Base-by-base conservation (phyloP, 176 grass and related monocot genomes). In the Ampelocalamus luodianensis region DNA sequence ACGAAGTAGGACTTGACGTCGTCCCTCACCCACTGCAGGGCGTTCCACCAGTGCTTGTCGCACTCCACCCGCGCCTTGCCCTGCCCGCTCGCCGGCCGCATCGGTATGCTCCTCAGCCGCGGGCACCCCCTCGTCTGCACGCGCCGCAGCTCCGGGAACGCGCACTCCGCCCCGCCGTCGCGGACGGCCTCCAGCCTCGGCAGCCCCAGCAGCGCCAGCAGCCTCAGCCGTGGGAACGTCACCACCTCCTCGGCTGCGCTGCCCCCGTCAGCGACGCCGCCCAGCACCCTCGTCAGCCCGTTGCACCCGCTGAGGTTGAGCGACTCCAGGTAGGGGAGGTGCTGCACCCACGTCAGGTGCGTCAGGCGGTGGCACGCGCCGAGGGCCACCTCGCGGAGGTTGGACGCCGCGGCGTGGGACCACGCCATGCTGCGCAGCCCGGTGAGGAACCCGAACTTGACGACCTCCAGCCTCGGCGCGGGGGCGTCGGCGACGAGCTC, bases 281-380 rank as follows among this genome's bases (percentile, higher is more conserved):
- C 80, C 60, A 90, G 36, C 40, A 90, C 11, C 60, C 8, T 87
- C 48, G 80, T 83, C 32, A 90, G 13, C 4, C 80, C 84, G 74
- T 90, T 90, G 89, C 89, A 90, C 5, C 89, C 89, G 80, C 89
- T 90, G 68, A 90, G 67, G 89, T 83, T 87, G 68, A 90, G 89
- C 68, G 43, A 51, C 68, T 90, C 85, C 32, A 90, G 85, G 85
- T 74, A 83, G 0, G 84, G 89, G 29, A 90, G 89, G 79, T 87
- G 68, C 80, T 87, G 89, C 85, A 90, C 89, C 89, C 89, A 90
- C 5, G 80, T 87, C 32, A 75, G 1, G 89, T 90, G 74, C 60
- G 80, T 79, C 80, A 90, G 79, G 68, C 46, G 6, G 85, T 90
- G 89, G 80, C 84, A 90, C 17, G 89, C 89, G 32, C 89, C 89